phyloP scores from a whole-genome alignment of 164 flowering plant species.

The Akebia trifoliata region DNA sequence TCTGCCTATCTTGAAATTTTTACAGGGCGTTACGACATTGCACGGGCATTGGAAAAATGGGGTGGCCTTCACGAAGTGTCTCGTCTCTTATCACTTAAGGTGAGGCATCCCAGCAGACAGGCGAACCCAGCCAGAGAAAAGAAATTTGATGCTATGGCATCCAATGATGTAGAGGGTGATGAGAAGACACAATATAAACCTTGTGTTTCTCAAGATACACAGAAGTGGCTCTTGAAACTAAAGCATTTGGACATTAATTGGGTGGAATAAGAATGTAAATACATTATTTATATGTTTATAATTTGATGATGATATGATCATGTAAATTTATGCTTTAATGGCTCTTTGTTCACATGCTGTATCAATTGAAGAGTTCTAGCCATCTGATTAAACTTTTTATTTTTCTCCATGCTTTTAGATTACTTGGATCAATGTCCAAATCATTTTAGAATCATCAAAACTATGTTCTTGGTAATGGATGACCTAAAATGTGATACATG shows the following conservation, averaged over 20 bases:
- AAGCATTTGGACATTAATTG: slow-evolving; percentile 70
- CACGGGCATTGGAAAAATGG: slow-evolving; percentile 95
- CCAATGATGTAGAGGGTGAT: slow-evolving; percentile 22
- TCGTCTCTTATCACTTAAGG: slow-evolving; percentile 68
- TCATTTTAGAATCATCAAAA: too few relatives aligned
- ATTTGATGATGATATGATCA: too few relatives aligned
- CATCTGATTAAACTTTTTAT: too few relatives aligned
- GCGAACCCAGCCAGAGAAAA: slow-evolving; percentile 33
- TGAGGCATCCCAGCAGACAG: slow-evolving; percentile 66
- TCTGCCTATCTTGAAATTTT: neutral
- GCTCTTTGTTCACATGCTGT: too few relatives aligned
- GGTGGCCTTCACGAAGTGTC: slow-evolving; percentile 96
- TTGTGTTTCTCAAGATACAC: slow-evolving; percentile 57
- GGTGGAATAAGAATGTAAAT: slow-evolving; percentile 39
- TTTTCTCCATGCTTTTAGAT: too few relatives aligned
- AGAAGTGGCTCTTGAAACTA: slow-evolving; percentile 63
- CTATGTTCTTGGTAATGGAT: too few relatives aligned
- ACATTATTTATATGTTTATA: neutral
- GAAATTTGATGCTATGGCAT: slow-evolving; percentile 27
- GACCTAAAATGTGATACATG: too few relatives aligned
- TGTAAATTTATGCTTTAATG: too few relatives aligned
- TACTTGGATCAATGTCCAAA: too few relatives aligned
- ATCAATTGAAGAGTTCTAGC: too few relatives aligned
- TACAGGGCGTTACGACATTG: slow-evolving; percentile 89
- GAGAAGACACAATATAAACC: slow-evolving; percentile 36